Evolutionary conservation across 2,329 filamentous ascomycete genomes (phyloP).

Genomic region (Chaetomiaceae sp.): DNA sequence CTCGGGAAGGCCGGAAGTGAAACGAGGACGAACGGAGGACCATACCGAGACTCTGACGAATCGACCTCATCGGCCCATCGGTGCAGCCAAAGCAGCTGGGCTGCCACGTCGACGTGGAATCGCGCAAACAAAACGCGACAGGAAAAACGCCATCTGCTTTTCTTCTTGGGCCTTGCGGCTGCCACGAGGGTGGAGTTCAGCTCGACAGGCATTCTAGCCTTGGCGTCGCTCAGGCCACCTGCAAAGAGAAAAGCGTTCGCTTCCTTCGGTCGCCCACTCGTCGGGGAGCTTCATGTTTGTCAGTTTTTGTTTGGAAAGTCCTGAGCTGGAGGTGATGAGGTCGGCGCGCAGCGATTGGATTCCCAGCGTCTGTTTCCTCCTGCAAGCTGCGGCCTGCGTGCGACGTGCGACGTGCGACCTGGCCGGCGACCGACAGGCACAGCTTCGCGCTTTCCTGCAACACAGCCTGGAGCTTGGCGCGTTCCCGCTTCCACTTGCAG

Average conservation of each 20-base stretch:
- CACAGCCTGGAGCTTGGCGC: neutral
- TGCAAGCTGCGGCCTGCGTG: no score
- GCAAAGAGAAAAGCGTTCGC: neutral
- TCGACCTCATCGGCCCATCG: no score
- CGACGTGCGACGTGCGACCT: neutral
- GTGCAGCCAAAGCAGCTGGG: neutral
- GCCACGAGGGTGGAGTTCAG: conserved; percentile 10
- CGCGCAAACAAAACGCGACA: no score
- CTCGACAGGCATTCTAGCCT: conserved; percentile 15
- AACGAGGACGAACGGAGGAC: no score
- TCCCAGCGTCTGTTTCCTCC: neutral
- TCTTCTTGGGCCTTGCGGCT: neutral
- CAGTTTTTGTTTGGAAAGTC: no score
- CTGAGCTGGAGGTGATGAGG: no score
- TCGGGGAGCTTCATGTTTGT: no score
- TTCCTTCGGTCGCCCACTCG: neutral
- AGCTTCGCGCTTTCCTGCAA: neutral
- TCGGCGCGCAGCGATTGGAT: neutral
- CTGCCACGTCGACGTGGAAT: neutral
- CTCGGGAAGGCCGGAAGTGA: no score
- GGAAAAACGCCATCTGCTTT: neutral
- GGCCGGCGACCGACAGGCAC: neutral
- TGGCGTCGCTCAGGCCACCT: conserved; percentile 1
- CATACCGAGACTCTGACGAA: no score
- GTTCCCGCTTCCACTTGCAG: neutral